phyloP scores from a whole-genome alignment of 225 moss, liverwort and hornwort species.

The Bryoerythrophyllum caledonicum region DNA sequence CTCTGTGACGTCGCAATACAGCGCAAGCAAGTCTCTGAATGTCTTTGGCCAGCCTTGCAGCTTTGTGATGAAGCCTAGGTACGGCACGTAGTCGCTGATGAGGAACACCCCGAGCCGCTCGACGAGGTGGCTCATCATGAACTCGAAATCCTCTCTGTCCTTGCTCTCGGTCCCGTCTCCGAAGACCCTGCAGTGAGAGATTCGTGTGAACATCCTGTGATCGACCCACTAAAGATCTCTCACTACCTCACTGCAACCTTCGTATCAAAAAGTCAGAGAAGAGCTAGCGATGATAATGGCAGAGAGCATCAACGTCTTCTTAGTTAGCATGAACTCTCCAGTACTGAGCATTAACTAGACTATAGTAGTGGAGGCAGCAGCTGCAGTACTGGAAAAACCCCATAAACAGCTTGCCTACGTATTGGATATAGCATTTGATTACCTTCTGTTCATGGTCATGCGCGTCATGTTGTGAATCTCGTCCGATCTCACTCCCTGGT shows the following conservation, averaged over 20 bases:
- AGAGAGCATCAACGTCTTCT: too few relatives aligned
- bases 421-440: neutral
- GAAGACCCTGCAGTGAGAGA: neutral
- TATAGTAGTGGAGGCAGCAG: too few relatives aligned
- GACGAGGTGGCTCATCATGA: neutral
- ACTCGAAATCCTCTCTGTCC: neutral
- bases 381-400: too few relatives aligned
- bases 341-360: too few relatives aligned
- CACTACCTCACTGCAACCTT: neutral
- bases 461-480: conserved; percentile 22
- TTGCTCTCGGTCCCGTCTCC: neutral
- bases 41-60: neutral
- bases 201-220: neutral
- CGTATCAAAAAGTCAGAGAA: too few relatives aligned
- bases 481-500: too few relatives aligned
- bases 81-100: conserved; percentile 3
- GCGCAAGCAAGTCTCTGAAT: neutral
- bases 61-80: neutral
- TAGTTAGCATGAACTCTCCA: too few relatives aligned
- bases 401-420: too few relatives aligned
- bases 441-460: conserved; percentile 14
- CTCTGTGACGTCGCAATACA: neutral
- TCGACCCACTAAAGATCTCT: neutral
- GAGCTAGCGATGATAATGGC: too few relatives aligned
- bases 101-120: neutral